phyloP scores from a whole-genome alignment of 208 protist genomes.

The Trypanosoma conorhini region DNA sequence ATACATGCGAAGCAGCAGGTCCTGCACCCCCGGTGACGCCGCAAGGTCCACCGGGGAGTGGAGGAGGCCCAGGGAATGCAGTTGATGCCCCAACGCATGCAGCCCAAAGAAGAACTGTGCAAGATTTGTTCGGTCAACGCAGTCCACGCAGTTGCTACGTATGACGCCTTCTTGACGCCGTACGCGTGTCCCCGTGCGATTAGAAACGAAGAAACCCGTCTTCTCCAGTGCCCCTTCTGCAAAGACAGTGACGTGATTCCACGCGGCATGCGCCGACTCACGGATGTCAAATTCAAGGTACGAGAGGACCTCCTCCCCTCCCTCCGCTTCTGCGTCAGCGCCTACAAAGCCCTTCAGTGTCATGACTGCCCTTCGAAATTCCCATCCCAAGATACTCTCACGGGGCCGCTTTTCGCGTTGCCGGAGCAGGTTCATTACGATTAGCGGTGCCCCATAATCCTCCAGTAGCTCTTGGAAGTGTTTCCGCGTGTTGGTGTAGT shows the following conservation, averaged over 20 bases:
- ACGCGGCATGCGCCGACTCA: slow-evolving; percentile 52
- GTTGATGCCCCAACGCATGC: slow-evolving; percentile 70
- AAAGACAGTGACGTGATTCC: slow-evolving; percentile 65
- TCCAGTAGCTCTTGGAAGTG: slow-evolving; percentile 94
- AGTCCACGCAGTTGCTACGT: slow-evolving; percentile 98
- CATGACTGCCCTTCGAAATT: slow-evolving; percentile 68
- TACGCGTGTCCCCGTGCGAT: slow-evolving; percentile 9
- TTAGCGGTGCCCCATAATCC: slow-evolving; percentile 90
- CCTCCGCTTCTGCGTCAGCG: slow-evolving; percentile 22
- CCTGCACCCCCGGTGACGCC: slow-evolving; percentile 41
- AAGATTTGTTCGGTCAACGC: slow-evolving; percentile 97
- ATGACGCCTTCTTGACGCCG: slow-evolving; percentile 87
- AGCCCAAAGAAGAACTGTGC: slow-evolving; percentile 94
- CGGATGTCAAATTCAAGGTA: slow-evolving; percentile 90
- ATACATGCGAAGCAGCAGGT: slow-evolving; percentile 82
- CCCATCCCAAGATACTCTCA: slow-evolving; percentile 74
- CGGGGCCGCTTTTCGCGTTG: slow-evolving; percentile 83
- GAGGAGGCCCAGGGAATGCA: slow-evolving; percentile 49
- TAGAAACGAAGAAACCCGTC: slow-evolving; percentile 56
- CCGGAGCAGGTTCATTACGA: slow-evolving; percentile 94
- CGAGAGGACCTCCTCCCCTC: slow-evolving; percentile 49
- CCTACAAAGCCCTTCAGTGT: slow-evolving; percentile 38
- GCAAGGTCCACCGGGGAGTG: slow-evolving; percentile 39
- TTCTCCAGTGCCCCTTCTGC: slow-evolving; percentile 46
- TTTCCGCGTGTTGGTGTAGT: slow-evolving; percentile 58